Base-by-base conservation (phyloP, 2,329 filamentous ascomycete species). In the Aspergillus spinulosporus region DNA sequence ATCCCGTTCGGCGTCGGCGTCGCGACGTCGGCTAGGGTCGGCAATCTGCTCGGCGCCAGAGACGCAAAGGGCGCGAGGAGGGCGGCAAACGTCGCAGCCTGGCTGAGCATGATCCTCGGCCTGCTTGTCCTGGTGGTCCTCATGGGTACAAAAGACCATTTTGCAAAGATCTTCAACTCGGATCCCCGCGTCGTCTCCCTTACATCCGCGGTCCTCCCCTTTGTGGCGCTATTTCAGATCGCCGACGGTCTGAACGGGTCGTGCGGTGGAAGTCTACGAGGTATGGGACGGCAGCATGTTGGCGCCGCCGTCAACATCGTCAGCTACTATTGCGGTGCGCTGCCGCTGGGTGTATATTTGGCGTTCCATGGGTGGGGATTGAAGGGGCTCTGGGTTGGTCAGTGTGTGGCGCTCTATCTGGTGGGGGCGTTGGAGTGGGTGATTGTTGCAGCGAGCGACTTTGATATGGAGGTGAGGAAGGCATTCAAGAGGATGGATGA, bases 1-100 rank as follows among this genome's bases (percentile, higher is more conserved):
- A 88, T 96, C 44, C 91, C 91, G 0, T 96, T 96, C 64, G 91
- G 92, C 0, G 82, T 95, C 0, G 91, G 91, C 0, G 90, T 96
- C 0, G 90, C 91, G 0, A 86, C 89, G 0, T 92, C 88, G 5
- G 82, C 88, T 0, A 81, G 91, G 1, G 80, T 96, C 8, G 92
- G 91, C 0, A 95, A 95, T 64, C 79, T 94, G 1, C 80, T 96
- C 0, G 91, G 91, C 0, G 83, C 88, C 0, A 79, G 82, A 31
- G 83, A 87, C 60, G 77, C 87, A 0, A 76, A 74, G 44, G 88
- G 86, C 0, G 90, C 91, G 0, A 81, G 84, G 2, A 79, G 88
- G 40, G 85, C 90, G 0, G 89, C 90, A 0, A 90, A 94, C 66
- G 84, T 83, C 0, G 89, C 90, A 0, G 90, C 90, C 1, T 76